These are phyloP conservation scores for Cercospora sp. DNA, from an alignment of 2,329 filamentous ascomycete genomes.

Conservation along the genomic window DNA sequence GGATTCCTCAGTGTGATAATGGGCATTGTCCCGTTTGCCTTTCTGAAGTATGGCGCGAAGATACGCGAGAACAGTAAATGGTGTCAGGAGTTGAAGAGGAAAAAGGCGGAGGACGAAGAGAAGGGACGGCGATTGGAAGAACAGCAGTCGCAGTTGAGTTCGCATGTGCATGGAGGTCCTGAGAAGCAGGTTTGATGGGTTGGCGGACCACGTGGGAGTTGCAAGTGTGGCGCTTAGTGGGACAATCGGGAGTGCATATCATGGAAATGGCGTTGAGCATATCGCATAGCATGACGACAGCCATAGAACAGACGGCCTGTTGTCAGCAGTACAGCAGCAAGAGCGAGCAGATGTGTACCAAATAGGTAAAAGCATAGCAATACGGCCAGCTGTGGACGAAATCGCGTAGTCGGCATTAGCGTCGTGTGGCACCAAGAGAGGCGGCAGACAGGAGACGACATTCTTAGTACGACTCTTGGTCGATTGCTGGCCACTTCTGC, in stretches of 20 bases:
- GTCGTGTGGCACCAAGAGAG: neutral
- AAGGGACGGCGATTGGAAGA: conserved; percentile 19
- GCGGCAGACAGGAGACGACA: neutral
- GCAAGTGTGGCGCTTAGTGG: neutral
- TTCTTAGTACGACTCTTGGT: neutral
- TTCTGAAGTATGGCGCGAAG: conserved; percentile 55
- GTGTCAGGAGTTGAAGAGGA: conserved; percentile 59
- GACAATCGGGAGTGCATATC: neutral
- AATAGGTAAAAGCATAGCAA: neutral
- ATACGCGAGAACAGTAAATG: conserved; percentile 62
- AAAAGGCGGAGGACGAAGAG: conserved; percentile 43
- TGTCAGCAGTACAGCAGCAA: neutral
- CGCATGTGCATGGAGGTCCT: conserved; percentile 13
- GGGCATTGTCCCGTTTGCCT: conserved; percentile 59
- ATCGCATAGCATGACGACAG: neutral
- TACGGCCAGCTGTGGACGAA: neutral
- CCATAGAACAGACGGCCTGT: neutral
- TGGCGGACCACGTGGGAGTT: neutral
- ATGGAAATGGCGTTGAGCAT: neutral
- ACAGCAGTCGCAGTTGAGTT: conserved; percentile 7
- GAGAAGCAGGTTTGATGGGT: conserved; percentile 28
- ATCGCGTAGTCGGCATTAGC: neutral
- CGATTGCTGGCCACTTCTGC: neutral
- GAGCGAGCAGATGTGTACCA: neutral
- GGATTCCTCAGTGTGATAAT: conserved; percentile 53